Conservation (phyloP, 495 filamentous ascomycete species). For the Podospora tetraspora region DNA sequence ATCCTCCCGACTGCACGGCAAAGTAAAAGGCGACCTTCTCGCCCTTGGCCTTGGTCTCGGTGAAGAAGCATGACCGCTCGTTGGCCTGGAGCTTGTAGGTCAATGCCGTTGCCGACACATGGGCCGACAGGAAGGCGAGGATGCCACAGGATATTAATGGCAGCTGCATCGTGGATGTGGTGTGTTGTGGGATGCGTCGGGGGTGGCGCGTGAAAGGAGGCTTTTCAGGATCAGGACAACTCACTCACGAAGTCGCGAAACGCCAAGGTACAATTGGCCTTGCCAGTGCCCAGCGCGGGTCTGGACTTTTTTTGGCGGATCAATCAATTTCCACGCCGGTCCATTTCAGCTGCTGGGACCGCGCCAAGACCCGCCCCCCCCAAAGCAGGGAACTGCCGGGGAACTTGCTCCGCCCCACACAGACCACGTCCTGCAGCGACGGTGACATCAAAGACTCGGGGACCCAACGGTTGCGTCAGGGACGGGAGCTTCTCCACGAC, state of each 20-base stretch:
- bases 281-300: not conserved
- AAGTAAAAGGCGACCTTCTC: slow-evolving; percentile 98
- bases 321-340: slow-evolving; percentile 18
- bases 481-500: not conserved
- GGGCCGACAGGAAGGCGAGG: slow-evolving; percentile 54
- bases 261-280: not conserved
- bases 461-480: slow-evolving; percentile 17
- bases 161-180: slow-evolving; percentile 43
- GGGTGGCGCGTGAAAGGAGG: slow-evolving; percentile 3
- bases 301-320: slow-evolving; percentile 23
- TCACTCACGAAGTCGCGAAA: slow-evolving; percentile 17
- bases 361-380: not conserved
- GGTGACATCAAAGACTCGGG: slow-evolving; percentile 27
- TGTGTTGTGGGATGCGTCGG: slow-evolving; percentile 7
- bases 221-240: slow-evolving; percentile 21
- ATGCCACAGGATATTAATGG: slow-evolving; percentile 50
- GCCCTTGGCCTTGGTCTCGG: slow-evolving; percentile 64
- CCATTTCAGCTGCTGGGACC: not conserved
- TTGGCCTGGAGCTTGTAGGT: slow-evolving; percentile 88
- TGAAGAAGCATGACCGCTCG: slow-evolving; percentile 94
- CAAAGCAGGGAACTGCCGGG: not conserved
- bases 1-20: slow-evolving; percentile 93
- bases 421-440: slow-evolving; percentile 2
- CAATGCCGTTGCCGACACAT: slow-evolving; percentile 77
- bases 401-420: not conserved